Percentiles rank a stretch among this genome's conserved stretches.
Conservation (phyloP, 805 yeast genomes). For the Metschnikowia sp. region DNA sequence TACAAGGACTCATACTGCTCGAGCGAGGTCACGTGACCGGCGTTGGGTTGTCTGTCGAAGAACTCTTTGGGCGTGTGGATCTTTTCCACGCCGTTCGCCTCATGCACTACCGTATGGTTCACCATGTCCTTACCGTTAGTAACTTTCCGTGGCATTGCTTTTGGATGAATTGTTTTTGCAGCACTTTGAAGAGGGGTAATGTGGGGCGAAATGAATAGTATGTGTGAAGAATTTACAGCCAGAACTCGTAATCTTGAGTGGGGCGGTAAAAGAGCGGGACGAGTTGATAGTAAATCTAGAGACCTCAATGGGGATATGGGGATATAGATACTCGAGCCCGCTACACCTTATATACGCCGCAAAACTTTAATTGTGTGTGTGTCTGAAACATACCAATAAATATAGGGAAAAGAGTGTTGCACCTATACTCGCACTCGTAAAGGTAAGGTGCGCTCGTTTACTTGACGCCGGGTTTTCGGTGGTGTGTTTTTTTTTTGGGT, state of each 20-base stretch:
- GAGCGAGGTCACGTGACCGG: slow-evolving; percentile 56
- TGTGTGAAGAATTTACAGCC: no score
- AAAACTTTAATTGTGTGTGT: not conserved
- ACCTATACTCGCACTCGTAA: slow-evolving; percentile 9
- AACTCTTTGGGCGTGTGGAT: slow-evolving; percentile 54
- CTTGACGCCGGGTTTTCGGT: not conserved
- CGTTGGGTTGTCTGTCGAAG: slow-evolving; percentile 55
- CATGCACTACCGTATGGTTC: slow-evolving; percentile 52
- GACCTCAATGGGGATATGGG: no score
- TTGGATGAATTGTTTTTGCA: no score
- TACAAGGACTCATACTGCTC: slow-evolving; percentile 63
- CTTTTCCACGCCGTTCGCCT: slow-evolving; percentile 50
- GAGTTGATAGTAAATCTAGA: no score
- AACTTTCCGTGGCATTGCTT: not conserved
- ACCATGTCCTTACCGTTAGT: slow-evolving; percentile 20
- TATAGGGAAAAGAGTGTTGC: slow-evolving; percentile 7
- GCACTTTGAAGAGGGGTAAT: not conserved
- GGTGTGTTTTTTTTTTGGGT: slow-evolving; percentile 12
- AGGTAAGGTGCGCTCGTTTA: slow-evolving; percentile 4
- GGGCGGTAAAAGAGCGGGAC: no score
- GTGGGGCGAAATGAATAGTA: not conserved
- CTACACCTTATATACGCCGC: not conserved
- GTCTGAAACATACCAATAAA: slow-evolving; percentile 6
- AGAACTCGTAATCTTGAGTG: no score
- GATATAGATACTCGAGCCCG: not conserved